Evolutionary conservation across 83 land plant species (phyloP).

Genomic region (Diphasiastrum complanatum): DNA sequence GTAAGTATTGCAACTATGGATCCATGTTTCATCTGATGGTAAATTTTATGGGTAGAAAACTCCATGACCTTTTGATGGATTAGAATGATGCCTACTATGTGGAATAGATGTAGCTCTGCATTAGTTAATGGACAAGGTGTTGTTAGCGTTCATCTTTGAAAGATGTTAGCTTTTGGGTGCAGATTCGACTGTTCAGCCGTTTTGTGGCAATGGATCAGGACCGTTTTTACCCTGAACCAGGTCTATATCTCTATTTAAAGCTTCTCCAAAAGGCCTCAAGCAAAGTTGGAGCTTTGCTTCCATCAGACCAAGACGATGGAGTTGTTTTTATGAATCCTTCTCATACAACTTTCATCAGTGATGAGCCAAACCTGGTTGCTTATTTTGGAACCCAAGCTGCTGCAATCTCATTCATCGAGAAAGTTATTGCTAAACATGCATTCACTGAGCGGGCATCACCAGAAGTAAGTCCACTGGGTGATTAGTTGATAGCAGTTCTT

Average conservation of each 20-base stretch:
- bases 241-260: constrained; percentile 34
- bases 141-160: too few relatives aligned
- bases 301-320: constrained; percentile 37
- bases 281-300: constrained; percentile 28
- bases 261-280: constrained; percentile 22
- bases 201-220: constrained; percentile 33
- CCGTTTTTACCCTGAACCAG: constrained; percentile 20
- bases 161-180: too few relatives aligned
- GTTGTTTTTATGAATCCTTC: constrained; percentile 15
- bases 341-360: constrained; percentile 14
- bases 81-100: too few relatives aligned
- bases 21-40: too few relatives aligned
- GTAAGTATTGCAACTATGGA: too few relatives aligned
- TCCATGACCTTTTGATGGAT: too few relatives aligned
- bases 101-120: too few relatives aligned
- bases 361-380: constrained; percentile 30
- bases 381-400: constrained; percentile 31
- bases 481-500: not conserved
- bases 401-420: constrained; percentile 25
- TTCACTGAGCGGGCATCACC: constrained; percentile 28
- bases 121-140: too few relatives aligned
- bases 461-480: constrained; percentile 17
- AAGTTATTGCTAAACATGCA: constrained; percentile 19
- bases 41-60: too few relatives aligned
- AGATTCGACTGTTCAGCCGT: constrained; percentile 33